Percentiles rank a stretch among this genome's conserved stretches.
Conservation (phyloP, 495 filamentous ascomycete species). For the Poronia punctata region DNA sequence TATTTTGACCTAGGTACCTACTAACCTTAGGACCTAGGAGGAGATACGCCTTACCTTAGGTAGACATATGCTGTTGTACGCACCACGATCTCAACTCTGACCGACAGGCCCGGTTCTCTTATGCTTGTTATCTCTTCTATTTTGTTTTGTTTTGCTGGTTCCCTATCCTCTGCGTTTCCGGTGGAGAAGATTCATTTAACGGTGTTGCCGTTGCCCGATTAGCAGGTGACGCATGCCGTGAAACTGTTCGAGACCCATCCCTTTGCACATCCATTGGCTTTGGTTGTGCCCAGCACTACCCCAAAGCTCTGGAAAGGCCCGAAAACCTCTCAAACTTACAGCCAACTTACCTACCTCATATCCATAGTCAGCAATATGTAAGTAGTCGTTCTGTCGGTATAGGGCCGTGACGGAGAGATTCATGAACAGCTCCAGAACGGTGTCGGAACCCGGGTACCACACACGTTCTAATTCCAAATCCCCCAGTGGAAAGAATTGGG, state of each 20-base stretch:
- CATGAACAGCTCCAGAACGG: too few relatives aligned
- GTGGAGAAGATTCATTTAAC: slow-evolving; percentile 2
- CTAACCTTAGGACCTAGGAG: too few relatives aligned
- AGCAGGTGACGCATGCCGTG: slow-evolving; percentile 10
- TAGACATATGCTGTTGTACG: too few relatives aligned
- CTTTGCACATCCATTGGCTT: slow-evolving; percentile 7
- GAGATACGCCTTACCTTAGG: too few relatives aligned
- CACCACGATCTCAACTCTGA: too few relatives aligned
- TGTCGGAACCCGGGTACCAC: neutral
- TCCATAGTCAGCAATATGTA: too few relatives aligned
- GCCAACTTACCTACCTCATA: slow-evolving; percentile 6
- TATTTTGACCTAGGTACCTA: too few relatives aligned
- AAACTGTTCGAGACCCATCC: slow-evolving; percentile 1
- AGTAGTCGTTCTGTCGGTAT: slow-evolving; percentile 2
- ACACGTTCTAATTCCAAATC: slow-evolving; percentile 1
- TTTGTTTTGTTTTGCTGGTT: too few relatives aligned
- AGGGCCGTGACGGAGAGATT: slow-evolving; percentile 1
- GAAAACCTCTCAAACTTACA: slow-evolving; percentile 3
- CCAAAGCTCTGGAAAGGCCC: slow-evolving; percentile 5
- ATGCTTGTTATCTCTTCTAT: too few relatives aligned
- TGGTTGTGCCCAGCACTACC: slow-evolving; percentile 1
- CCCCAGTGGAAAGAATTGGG: neutral
- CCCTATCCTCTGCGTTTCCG: too few relatives aligned
- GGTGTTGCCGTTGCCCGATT: slow-evolving; percentile 5
- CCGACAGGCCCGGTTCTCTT: too few relatives aligned